A percentile compares a stretch with the other conserved stretches of the same genome.
These are phyloP conservation scores for Effrenium voratum DNA, from an alignment of 73 alveolate genomes.

Conservation along the genomic window DNA sequence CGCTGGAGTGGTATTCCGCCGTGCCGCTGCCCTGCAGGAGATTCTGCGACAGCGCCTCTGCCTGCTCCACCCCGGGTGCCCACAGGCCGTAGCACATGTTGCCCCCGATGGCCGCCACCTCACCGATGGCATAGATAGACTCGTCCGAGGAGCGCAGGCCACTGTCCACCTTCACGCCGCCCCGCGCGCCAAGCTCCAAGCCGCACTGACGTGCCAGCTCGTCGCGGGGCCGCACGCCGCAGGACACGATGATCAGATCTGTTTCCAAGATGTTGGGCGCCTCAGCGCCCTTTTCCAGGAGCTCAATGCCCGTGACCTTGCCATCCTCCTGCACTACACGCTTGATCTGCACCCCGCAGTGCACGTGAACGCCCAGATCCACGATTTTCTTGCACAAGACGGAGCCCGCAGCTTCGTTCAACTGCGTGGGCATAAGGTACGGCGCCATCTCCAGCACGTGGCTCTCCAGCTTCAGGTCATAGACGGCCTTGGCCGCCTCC, in stretches of 20 bases:
- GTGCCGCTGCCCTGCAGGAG: neutral
- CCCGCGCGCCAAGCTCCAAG: constrained; percentile 60
- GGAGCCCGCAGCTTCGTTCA: constrained; percentile 20
- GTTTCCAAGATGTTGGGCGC: constrained; percentile 11
- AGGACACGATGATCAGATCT: constrained; percentile 52
- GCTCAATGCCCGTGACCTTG: constrained; percentile 32
- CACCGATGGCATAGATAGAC: constrained; percentile 71
- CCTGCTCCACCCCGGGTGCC: constrained; percentile 75
- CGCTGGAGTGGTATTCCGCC: neutral
- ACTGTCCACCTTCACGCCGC: constrained; percentile 71
- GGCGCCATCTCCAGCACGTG: constrained; percentile 62
- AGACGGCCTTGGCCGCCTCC: constrained; percentile 79
- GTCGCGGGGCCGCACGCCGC: constrained; percentile 89
- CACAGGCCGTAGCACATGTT: constrained; percentile 50
- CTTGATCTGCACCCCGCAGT: constrained; percentile 60
- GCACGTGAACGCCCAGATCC: constrained; percentile 41
- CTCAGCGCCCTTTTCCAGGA: neutral
- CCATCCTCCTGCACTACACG: neutral
- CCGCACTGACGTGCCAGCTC: constrained; percentile 40
- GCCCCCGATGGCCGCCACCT: constrained; percentile 73
- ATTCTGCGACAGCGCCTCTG: constrained; percentile 38
- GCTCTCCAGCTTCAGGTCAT: constrained; percentile 19
- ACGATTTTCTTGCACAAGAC: constrained; percentile 31
- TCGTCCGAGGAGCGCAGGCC: constrained; percentile 40
- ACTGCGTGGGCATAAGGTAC: constrained; percentile 86